A percentile compares a stretch with the other conserved stretches of the same genome.
Conservation (phyloP, 2,329 filamentous ascomycete species). For the Fusarium equiseti region DNA sequence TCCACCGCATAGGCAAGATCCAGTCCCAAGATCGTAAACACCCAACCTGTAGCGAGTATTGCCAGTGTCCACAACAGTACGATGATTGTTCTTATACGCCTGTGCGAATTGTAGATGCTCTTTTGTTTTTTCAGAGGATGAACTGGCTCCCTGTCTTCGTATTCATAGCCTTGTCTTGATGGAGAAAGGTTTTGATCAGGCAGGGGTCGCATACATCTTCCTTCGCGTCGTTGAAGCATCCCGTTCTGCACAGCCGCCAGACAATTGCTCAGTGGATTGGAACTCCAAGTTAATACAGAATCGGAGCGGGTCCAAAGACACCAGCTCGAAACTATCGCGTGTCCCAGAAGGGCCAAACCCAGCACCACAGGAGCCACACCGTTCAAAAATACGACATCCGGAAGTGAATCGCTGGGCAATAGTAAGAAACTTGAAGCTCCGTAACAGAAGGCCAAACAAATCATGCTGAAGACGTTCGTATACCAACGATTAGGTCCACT, state of each 20-base stretch:
- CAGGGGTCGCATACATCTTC: background rate
- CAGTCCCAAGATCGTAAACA: background rate
- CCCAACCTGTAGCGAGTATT: background rate
- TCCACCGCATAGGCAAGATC: background rate
- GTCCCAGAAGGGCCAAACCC: background rate
- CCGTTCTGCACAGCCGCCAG: background rate
- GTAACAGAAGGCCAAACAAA: background rate
- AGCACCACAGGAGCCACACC: background rate
- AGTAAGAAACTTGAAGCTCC: background rate
- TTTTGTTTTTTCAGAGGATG: background rate
- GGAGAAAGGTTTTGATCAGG: background rate
- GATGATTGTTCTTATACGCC: background rate
- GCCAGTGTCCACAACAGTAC: background rate
- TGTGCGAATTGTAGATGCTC: background rate
- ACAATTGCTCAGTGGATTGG: background rate
- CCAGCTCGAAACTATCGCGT: background rate
- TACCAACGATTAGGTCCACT: slow-evolving; percentile 5
- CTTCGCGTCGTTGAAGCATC: background rate
- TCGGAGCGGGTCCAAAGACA: background rate
- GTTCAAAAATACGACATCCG: background rate
- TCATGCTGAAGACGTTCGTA: background rate
- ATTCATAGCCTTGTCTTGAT: background rate
- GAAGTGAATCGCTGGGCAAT: background rate
- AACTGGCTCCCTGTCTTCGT: background rate
- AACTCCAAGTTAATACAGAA: background rate